Percentiles rank a stretch among this genome's conserved stretches.
Conservation (phyloP, 2,329 filamentous ascomycete genomes). For the Diaporthe humulicola region DNA sequence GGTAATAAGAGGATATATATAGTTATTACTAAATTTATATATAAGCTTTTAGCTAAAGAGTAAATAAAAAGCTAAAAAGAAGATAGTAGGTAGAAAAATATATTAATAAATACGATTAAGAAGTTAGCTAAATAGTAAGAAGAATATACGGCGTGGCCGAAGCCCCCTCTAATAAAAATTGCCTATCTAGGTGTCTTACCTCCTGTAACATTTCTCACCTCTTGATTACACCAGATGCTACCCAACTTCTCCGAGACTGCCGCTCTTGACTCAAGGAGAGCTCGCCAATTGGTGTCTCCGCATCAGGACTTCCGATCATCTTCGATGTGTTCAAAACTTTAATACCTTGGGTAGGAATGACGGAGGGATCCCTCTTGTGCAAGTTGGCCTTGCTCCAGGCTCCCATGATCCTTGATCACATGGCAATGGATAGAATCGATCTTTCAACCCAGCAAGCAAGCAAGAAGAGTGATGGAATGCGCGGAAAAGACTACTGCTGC, state of each 20-base stretch:
- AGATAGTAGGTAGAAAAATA: no score
- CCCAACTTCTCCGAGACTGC: neutral
- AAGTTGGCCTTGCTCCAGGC: neutral
- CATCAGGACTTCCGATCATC: neutral
- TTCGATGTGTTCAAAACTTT: neutral
- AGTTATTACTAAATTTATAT: no score
- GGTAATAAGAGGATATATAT: no score
- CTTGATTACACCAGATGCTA: neutral
- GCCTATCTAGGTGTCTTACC: no score
- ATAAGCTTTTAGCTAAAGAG: no score
- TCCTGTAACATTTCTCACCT: neutral
- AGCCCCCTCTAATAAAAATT: no score
- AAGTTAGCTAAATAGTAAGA: no score
- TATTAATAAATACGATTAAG: no score
- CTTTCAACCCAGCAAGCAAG: fast-evolving
- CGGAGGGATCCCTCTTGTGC: neutral
- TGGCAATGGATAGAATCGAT: neutral
- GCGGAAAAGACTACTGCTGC: neutral
- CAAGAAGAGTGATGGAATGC: neutral
- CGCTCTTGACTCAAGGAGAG: neutral
- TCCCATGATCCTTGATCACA: neutral
- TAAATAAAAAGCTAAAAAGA: no score
- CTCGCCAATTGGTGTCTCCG: neutral
- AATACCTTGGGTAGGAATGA: neutral
- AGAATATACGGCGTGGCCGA: no score